Base-by-base conservation (phyloP, 1,284 basidiomycete species). In the Earliella scabrosa region DNA sequence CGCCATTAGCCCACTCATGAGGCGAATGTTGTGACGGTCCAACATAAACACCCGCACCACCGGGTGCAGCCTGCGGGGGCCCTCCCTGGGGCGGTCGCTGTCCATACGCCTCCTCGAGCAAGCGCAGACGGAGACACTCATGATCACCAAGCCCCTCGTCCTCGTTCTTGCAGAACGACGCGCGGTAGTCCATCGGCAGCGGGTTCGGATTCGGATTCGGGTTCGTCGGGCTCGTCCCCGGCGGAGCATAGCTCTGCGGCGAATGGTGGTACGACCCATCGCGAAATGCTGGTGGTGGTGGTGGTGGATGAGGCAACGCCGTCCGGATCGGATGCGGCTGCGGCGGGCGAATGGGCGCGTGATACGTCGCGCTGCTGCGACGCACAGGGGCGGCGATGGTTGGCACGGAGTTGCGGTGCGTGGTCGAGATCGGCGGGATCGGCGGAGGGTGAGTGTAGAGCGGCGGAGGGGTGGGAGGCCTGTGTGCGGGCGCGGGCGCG, bases 81-180 rank as follows among this genome's bases (percentile, higher is more conserved):
- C 9, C 23, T n/a, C 44, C 48, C 26, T 27, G 21, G 5, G 27
- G 40, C 43, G 50, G 48, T 9, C 52, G 21, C n/a, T 56, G 51
- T 5, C 44, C 51, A 27, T 56, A 56, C 41, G 54, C 49, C 40
- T 62, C 60, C 52, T 62, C 57, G 10, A 62, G 50, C 24, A 62
- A 52, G 23, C 60, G 45, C 52, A 59, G 38, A 4, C 60, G 57
- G 21, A 62, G 57, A 20, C 60, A 57, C 52, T 62, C 60, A 23
- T 49, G 57, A 11, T 59, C 56, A 40, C 51, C 51, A 18, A 56
- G 24, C 16, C 34, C n/a, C 16, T 40, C 39, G 8, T 59, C 57
- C 11, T 56, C 60, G 24, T 40, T 27, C 35, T 62, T 59, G 46
- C 51, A 52, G 29, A 41, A 59, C 20, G 54, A 50, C 35, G 54